A percentile compares a stretch with the other conserved stretches of the same genome.
phyloP scores from a whole-genome alignment of 805 yeast species.

The Saturnispora quitensis region DNA sequence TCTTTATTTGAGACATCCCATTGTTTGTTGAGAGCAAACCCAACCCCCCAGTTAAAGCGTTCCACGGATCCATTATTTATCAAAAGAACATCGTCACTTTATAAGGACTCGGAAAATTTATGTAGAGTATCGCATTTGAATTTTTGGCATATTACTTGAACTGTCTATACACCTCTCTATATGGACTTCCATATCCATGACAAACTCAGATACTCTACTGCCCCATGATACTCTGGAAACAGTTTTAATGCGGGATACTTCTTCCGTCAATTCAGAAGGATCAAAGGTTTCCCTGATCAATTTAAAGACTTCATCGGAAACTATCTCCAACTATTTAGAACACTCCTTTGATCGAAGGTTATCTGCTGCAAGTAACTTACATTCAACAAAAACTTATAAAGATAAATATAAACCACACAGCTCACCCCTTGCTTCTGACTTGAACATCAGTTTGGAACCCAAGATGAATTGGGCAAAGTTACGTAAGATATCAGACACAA shows the following conservation, averaged over 20 bases:
- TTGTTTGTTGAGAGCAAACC: slow-evolving; percentile 19
- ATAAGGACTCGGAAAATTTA: neutral
- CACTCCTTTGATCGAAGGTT: slow-evolving; percentile 4
- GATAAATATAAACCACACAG: neutral
- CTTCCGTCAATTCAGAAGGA: neutral
- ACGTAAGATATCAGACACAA: slow-evolving; percentile 16
- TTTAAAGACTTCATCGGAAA: neutral
- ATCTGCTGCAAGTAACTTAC: neutral
- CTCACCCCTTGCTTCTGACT: neutral
- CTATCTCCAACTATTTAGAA: neutral
- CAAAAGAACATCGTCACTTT: neutral
- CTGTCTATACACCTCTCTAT: neutral
- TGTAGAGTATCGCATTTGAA: neutral
- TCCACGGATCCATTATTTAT: slow-evolving; percentile 28
- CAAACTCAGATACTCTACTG: neutral
- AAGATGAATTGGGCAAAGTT: slow-evolving; percentile 25
- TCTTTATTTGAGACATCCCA: slow-evolving; percentile 26
- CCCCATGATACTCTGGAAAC: neutral
- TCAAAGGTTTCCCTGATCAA: neutral
- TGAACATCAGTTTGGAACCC: neutral
- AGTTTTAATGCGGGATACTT: neutral
- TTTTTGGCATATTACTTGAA: neutral
- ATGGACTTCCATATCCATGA: neutral
- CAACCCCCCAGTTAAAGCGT: slow-evolving; percentile 10
- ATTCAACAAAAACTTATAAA: neutral